phyloP scores from a whole-genome alignment of 2,329 filamentous ascomycete species.

The Didymella lethalis region DNA sequence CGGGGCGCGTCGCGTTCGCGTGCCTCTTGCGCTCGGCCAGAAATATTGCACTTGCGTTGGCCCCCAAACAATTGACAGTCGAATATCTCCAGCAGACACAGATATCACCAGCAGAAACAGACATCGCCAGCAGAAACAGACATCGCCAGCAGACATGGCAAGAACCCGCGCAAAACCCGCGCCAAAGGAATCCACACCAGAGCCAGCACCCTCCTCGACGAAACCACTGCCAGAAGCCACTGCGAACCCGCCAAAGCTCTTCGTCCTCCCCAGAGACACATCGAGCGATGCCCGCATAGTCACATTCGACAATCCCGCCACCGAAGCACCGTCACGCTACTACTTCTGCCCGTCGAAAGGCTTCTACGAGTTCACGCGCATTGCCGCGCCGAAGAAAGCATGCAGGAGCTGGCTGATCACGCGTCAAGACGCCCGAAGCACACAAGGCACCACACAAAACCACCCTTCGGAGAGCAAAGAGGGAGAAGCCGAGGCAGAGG shows the following conservation, averaged over 20 bases:
- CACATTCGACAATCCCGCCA: conserved; percentile 63
- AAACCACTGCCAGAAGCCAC: conserved; percentile 49
- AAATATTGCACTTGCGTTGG: neutral
- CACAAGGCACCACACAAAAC: neutral
- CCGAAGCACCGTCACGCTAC: conserved; percentile 59
- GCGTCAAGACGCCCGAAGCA: conserved; percentile 9
- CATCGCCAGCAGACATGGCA: conserved; percentile 32
- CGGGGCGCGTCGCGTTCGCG: conserved; percentile 21
- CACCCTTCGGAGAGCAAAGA: neutral
- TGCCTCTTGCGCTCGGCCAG: conserved; percentile 13
- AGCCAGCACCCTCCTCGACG: conserved; percentile 28
- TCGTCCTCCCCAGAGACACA: conserved; percentile 64
- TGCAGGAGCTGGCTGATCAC: conserved; percentile 64
- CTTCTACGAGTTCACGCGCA: conserved; percentile 67
- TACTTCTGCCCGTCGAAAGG: conserved; percentile 66
- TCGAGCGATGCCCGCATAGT: conserved; percentile 64
- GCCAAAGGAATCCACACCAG: conserved; percentile 31
- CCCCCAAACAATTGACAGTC: neutral
- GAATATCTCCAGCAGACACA: neutral
- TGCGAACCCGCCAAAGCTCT: conserved; percentile 59
- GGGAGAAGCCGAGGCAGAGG: neutral
- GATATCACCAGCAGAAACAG: neutral
- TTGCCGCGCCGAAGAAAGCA: conserved; percentile 59
- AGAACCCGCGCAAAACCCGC: conserved; percentile 48
- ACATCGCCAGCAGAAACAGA: neutral